Conservation (phyloP, 2,329 filamentous ascomycete genomes). For the Stylonectria norvegica region DNA sequence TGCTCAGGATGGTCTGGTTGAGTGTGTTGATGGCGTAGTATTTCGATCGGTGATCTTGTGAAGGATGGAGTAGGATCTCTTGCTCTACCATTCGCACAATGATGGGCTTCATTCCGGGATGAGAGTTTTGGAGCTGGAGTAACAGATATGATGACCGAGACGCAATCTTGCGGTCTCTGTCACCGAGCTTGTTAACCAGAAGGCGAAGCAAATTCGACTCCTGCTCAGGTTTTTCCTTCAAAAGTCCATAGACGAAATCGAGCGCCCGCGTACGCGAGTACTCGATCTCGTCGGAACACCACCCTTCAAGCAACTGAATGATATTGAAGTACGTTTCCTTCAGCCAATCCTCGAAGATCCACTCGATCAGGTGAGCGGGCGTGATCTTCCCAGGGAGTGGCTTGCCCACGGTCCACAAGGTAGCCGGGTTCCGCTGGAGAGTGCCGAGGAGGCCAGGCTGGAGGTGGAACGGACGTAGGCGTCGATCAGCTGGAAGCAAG, state of each 20-base stretch:
- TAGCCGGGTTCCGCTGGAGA: constrained; percentile 58
- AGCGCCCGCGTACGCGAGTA: constrained; percentile 85
- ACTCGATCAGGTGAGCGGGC: constrained; percentile 74
- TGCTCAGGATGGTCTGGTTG: constrained; percentile 91
- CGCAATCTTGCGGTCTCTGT: constrained; percentile 91
- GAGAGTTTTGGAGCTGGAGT: constrained; percentile 82
- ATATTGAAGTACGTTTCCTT: constrained; percentile 93
- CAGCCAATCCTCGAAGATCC: constrained; percentile 93
- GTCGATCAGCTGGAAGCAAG: constrained; percentile 76
- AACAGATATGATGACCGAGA: constrained; percentile 90
- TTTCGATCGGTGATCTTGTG: constrained; percentile 82
- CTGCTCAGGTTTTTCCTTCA: constrained; percentile 96
- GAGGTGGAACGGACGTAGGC: constrained; percentile 72
- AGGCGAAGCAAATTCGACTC: constrained; percentile 89
- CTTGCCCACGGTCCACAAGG: constrained; percentile 65
- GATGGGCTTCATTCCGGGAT: constrained; percentile 90
- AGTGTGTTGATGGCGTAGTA: constrained; percentile 97
- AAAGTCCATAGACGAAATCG: constrained; percentile 84
- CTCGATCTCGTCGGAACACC: constrained; percentile 93
- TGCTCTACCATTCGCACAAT: constrained; percentile 83
- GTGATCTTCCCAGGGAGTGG: constrained; percentile 70
- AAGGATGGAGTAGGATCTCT: constrained; percentile 81
- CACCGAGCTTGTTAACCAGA: constrained; percentile 93
- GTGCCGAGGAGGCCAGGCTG: constrained; percentile 74
- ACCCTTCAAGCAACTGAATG: constrained; percentile 83